Evolutionary conservation across 257 asterid genomes (phyloP).

Genomic region (Solanum sejunctum): DNA sequence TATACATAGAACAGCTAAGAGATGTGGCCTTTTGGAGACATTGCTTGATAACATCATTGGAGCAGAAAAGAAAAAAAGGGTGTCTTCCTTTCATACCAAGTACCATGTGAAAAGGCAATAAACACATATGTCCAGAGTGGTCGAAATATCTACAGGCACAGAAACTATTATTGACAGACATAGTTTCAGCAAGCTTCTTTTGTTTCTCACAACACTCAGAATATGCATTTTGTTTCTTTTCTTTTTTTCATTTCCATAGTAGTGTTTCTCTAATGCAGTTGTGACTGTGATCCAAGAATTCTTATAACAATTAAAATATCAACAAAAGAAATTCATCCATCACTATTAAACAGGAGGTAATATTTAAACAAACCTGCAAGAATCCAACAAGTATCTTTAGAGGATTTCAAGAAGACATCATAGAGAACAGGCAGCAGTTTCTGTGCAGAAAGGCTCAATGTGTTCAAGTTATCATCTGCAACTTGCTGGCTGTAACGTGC

Average conservation of each 20-base stretch:
- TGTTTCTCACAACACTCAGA: not conserved
- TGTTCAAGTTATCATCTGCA: conserved; percentile 53
- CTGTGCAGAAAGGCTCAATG: conserved; percentile 42
- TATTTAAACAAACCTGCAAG: conserved; percentile 41
- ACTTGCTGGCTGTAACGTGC: conserved; percentile 38
- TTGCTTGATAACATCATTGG: not conserved
- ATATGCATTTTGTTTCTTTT: not conserved
- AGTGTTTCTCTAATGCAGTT: not conserved
- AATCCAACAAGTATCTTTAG: conserved; percentile 56
- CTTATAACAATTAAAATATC: not conserved
- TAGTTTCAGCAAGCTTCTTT: not conserved
- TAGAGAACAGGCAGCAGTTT: conserved; percentile 46
- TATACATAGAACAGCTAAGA: not conserved
- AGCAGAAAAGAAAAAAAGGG: not conserved
- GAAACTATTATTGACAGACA: not conserved
- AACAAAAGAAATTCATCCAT: not conserved
- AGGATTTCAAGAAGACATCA: conserved; percentile 37
- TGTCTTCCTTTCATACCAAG: not conserved
- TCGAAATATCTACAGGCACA: not conserved
- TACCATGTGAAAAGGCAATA: not conserved
- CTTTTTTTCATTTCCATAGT: not conserved
- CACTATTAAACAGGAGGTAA: not conserved
- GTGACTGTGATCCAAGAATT: not conserved
- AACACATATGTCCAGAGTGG: not conserved
- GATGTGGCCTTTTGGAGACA: not conserved